phyloP scores from a whole-genome alignment of 352 stramenopile genomes.

The Phytophthora hybrid region DNA sequence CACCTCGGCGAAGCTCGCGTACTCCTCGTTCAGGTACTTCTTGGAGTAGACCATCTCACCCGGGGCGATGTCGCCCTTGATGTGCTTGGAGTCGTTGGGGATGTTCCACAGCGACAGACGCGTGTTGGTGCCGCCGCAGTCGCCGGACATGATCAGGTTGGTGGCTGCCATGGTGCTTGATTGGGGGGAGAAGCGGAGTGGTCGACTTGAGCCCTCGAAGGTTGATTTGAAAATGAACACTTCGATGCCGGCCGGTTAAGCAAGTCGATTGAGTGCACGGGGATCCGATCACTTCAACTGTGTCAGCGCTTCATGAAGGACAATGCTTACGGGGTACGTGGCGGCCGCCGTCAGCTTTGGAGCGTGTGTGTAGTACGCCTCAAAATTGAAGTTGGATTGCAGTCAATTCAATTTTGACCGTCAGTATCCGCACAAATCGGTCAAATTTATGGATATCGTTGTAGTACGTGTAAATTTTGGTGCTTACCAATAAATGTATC shows the following conservation, averaged over 20 bases:
- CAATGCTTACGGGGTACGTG: background rate
- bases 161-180: background rate
- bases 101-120: constrained; percentile 90
- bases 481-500: background rate
- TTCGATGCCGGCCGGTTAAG: too few species aligned
- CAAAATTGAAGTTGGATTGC: constrained; percentile 25
- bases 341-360: constrained; percentile 4
- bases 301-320: background rate
- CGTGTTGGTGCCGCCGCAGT: constrained; percentile 98
- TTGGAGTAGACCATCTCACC: constrained; percentile 84
- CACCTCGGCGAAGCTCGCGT: constrained; percentile 85
- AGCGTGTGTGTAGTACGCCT: constrained; percentile 73
- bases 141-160: constrained; percentile 90
- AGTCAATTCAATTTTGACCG: background rate
- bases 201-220: constrained; percentile 1
- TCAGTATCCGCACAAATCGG: background rate
- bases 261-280: background rate
- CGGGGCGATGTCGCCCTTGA: constrained; percentile 64
- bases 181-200: background rate
- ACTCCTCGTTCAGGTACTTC: constrained; percentile 86
- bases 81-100: constrained; percentile 40
- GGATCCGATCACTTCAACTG: background rate
- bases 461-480: constrained; percentile 17
- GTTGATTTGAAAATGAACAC: constrained; percentile 8
- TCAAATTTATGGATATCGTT: too few species aligned